Evolutionary conservation across 2,329 filamentous ascomycete genomes (phyloP), one percentile per base, ranked within the genome.

Genomic region (Aureobasidium sp.): DNA sequence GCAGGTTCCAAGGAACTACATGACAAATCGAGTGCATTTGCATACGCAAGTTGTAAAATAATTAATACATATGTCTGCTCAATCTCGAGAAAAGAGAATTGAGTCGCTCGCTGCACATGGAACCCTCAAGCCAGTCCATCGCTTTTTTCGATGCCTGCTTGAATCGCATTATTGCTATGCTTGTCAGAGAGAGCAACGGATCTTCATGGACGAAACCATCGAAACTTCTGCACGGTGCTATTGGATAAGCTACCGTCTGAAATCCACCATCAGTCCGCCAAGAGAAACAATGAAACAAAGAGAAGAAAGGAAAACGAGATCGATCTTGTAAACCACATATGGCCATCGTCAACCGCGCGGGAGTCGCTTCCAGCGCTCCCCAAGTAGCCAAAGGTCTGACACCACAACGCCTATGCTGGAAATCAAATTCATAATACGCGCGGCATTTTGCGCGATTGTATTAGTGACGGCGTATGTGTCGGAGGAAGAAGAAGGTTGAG

Each of bases 371-470:
- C 54, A 32, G 45, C 45, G 47, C 39, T 62, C 45, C 53, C 44
- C 39, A 21, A 37, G 39, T 62, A 58, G 47, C 52, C 61, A 62
- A 58, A 32, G 32, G 29, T 42, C 16, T 50, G 54, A 58, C 61
- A 30, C 61, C 61, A 27, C 53, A 63, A 63, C 61, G 55, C 61
- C 61, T 48, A 63, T 63, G 61, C 61, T 63, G 53, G 54, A 63
- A 62, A 62, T 54, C 49, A 54, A 62, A 47, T 58, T 58, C 52
- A 45, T 57, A 50, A 62, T 50, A 41, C 53, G 44, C 52, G 44
- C 42, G 45, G 37, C 49, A 50, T 54, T 55, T 21, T 49, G 50
- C 41, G 52, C 44, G 45, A 37, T 54, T 48, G 61, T 62, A 62
- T 62, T 58, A 62, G 52, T 48, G 60, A 58, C 36, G 61, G 61